Evolutionary conservation across 768 basidiomycete species (phyloP).

Genomic region (Mycena rosella): DNA sequence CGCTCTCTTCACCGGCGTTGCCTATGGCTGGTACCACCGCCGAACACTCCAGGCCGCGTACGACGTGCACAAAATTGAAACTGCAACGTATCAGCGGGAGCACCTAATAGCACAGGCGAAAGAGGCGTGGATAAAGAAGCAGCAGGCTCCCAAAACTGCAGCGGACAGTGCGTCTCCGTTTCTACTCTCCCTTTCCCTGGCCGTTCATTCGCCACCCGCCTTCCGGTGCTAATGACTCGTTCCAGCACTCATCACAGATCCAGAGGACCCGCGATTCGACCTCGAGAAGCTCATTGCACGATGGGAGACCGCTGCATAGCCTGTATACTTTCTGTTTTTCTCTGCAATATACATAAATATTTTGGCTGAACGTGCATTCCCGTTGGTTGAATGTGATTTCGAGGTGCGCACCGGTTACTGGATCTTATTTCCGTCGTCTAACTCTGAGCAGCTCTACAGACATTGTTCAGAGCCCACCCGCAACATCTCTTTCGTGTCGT

Average conservation of each 20-base stretch:
- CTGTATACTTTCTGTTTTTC: slow-evolving; percentile 27
- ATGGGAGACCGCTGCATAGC: slow-evolving; percentile 61
- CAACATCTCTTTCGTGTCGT: neutral
- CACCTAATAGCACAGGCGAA: slow-evolving; percentile 87
- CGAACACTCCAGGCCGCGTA: slow-evolving; percentile 87
- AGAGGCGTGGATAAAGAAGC: slow-evolving; percentile 90
- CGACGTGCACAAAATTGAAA: slow-evolving; percentile 80
- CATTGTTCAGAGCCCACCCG: no score
- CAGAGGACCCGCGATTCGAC: slow-evolving; percentile 96
- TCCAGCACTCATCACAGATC: slow-evolving; percentile 73
- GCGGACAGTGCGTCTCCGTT: slow-evolving; percentile 65
- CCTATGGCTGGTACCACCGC: slow-evolving; percentile 94
- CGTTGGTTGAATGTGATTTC: slow-evolving; percentile 13
- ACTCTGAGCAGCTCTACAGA: no score
- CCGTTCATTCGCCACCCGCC: neutral
- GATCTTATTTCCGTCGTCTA: neutral
- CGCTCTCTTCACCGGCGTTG: slow-evolving; percentile 86
- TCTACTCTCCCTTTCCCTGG: neutral
- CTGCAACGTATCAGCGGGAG: slow-evolving; percentile 80
- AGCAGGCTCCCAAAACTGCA: slow-evolving; percentile 63
- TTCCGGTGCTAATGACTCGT: slow-evolving; percentile 11
- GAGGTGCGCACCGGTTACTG: slow-evolving; percentile 9
- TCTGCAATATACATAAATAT: slow-evolving; percentile 31
- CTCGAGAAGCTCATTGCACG: slow-evolving; percentile 89
- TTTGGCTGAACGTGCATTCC: slow-evolving; percentile 13